These are phyloP conservation scores for Phoenix roebelenii DNA, from an alignment of 176 grass and related monocot genomes.

Conservation along the genomic window DNA sequence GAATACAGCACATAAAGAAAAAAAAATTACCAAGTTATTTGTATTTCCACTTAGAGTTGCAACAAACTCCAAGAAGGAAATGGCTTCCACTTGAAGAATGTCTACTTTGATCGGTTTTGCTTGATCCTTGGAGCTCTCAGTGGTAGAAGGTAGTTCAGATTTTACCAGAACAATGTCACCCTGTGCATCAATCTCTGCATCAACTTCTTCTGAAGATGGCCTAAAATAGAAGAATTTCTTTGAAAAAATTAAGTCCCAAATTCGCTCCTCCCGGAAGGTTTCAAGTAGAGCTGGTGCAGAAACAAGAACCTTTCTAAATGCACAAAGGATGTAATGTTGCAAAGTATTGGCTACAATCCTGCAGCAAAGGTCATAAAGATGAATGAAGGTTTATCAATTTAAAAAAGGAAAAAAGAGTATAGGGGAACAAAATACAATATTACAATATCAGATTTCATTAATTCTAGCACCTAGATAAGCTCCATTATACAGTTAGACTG, in stretches of 20 bases:
- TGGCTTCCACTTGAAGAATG: slow-evolving; percentile 78
- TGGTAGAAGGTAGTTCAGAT: slow-evolving; percentile 10
- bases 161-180: slow-evolving; percentile 20
- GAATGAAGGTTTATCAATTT: slow-evolving; percentile 7
- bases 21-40: slow-evolving; percentile 68
- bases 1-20: no score
- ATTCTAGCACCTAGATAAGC: no score
- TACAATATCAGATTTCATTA: no score
- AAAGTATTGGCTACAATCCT: slow-evolving; percentile 86
- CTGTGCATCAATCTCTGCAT: slow-evolving; percentile 19
- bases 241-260: slow-evolving; percentile 93
- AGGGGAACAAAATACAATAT: no score
- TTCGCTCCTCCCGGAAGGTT: slow-evolving; percentile 71
- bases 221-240: slow-evolving; percentile 95
- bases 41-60: slow-evolving; percentile 66
- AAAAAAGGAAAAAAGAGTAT: neutral
- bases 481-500: no score
- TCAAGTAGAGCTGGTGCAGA: slow-evolving; percentile 75
- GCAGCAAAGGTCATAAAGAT: slow-evolving; percentile 15
- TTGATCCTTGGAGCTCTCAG: slow-evolving; percentile 11
- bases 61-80: slow-evolving; percentile 96
- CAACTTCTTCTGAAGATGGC: slow-evolving; percentile 27
- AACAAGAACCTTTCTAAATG: slow-evolving; percentile 87
- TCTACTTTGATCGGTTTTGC: slow-evolving; percentile 37
- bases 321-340: slow-evolving; percentile 82